phyloP scores from a whole-genome alignment of 1,139 yeast species.

The Hansenula lynferdii region DNA sequence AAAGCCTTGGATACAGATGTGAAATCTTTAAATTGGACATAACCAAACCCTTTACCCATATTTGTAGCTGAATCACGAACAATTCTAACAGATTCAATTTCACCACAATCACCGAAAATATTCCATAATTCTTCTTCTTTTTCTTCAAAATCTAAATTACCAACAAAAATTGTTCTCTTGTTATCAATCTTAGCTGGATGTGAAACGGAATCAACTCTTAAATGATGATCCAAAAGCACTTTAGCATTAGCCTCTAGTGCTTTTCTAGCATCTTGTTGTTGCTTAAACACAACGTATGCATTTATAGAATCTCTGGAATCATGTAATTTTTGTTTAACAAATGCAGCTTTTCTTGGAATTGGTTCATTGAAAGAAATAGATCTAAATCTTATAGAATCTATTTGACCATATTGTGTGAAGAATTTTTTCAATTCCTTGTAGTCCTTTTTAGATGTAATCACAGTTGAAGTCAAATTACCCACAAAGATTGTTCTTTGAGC shows the following conservation, averaged over 20 bases:
- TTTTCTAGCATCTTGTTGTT: slow-evolving; percentile 47
- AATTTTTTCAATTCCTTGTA: slow-evolving; percentile 62
- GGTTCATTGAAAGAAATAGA: slow-evolving; percentile 88
- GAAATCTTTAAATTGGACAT: slow-evolving; percentile 85
- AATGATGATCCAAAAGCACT: slow-evolving; percentile 65
- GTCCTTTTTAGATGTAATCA: slow-evolving; percentile 56
- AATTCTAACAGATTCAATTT: slow-evolving; percentile 83
- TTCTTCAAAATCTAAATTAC: slow-evolving; percentile 91
- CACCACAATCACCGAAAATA: slow-evolving; percentile 66
- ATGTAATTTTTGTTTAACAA: slow-evolving; percentile 75
- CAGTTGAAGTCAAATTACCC: slow-evolving; percentile 73
- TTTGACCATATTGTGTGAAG: slow-evolving; percentile 52
- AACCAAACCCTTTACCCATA: slow-evolving; percentile 96
- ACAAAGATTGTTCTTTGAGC: slow-evolving; percentile 88
- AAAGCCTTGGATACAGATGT: slow-evolving; percentile 81
- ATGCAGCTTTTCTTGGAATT: slow-evolving; percentile 90
- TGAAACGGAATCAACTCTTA: slow-evolving; percentile 87
- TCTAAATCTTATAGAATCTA: slow-evolving; percentile 81
- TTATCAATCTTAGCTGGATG: slow-evolving; percentile 88
- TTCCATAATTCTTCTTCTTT: slow-evolving; percentile 86
- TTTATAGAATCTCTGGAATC: slow-evolving; percentile 75
- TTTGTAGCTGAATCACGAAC: slow-evolving; percentile 92
- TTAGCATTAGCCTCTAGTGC: slow-evolving; percentile 57
- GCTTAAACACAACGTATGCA: slow-evolving; percentile 76
- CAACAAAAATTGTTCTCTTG: slow-evolving; percentile 84